A percentile compares a stretch with the other conserved stretches of the same genome.
These are phyloP conservation scores for Apophysomyces ossiformis DNA, from an alignment of 371 early-diverging fungal genomes.

Conservation along the genomic window DNA sequence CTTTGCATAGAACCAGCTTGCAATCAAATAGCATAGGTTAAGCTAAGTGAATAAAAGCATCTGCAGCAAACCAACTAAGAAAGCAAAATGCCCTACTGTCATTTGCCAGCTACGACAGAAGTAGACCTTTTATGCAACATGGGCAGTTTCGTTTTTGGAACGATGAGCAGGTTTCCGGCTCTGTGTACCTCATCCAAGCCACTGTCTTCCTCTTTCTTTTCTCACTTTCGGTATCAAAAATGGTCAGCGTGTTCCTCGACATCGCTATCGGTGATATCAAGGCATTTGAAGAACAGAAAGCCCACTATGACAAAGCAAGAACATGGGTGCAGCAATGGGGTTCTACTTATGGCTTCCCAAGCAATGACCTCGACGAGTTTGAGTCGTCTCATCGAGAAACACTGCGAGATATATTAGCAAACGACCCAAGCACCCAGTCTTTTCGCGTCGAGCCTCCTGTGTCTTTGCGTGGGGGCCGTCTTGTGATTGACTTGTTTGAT, in stretches of 20 bases:
- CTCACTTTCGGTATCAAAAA: not conserved
- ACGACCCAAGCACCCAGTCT: conserved; percentile 40
- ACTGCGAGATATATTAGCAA: conserved; percentile 48
- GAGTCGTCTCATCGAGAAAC: conserved; percentile 42
- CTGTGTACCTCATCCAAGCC: too few species aligned
- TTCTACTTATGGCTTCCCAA: conserved; percentile 46
- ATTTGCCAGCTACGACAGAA: too few species aligned
- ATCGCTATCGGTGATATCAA: conserved; percentile 53
- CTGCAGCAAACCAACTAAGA: not conserved
- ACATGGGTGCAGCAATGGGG: conserved; percentile 49
- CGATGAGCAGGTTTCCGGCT: too few species aligned
- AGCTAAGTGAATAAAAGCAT: too few species aligned
- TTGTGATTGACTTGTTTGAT: conserved; percentile 53
- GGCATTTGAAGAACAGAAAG: conserved; percentile 28
- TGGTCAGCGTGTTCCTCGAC: conserved; percentile 44
- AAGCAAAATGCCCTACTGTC: not conserved
- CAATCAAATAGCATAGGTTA: too few species aligned
- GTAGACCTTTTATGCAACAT: too few species aligned
- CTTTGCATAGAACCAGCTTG: not conserved
- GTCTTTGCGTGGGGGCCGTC: conserved; percentile 50
- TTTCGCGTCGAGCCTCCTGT: conserved; percentile 41
- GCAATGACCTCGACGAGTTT: conserved; percentile 37
- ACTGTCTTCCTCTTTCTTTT: too few species aligned
- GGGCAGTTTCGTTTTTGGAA: too few species aligned
- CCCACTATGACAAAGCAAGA: conserved; percentile 40